Conservation (phyloP, 1,139 yeast species). For the Sugiyamaella pinicola region DNA sequence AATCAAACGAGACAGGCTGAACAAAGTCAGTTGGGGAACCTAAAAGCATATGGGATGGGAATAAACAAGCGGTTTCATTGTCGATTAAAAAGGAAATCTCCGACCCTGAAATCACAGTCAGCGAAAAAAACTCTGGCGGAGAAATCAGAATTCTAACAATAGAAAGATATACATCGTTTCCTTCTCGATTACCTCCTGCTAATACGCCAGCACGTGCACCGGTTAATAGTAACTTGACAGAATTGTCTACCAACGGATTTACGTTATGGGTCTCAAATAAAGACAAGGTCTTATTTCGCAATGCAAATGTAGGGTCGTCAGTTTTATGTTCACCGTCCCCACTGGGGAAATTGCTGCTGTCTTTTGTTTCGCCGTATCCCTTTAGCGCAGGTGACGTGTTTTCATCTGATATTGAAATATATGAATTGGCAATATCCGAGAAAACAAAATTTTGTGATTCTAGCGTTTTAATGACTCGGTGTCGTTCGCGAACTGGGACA, state of each 20-base stretch:
- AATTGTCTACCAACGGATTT: conserved; percentile 49
- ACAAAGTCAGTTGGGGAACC: conserved; percentile 62
- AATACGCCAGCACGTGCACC: conserved; percentile 16
- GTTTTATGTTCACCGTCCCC: background rate
- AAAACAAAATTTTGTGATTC: conserved; percentile 50
- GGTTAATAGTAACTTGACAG: conserved; percentile 54
- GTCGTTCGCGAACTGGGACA: conserved; percentile 52
- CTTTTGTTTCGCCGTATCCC: background rate
- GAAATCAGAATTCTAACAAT: conserved; percentile 36
- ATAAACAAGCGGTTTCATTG: conserved; percentile 40
- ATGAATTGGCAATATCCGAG: conserved; percentile 44
- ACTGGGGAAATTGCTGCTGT: background rate
- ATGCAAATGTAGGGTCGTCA: background rate
- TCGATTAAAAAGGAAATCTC: conserved; percentile 58
- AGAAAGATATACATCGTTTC: conserved; percentile 34
- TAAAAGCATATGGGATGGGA: conserved; percentile 46
- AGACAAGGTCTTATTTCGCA: conserved; percentile 43
- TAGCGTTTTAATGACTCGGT: conserved; percentile 51
- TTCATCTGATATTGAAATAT: conserved; percentile 25
- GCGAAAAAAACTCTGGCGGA: conserved; percentile 57
- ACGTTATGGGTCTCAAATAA: conserved; percentile 46
- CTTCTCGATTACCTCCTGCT: conserved; percentile 9
- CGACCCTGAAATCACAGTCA: conserved; percentile 55
- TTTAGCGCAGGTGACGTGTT: conserved; percentile 2
- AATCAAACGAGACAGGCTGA: conserved; percentile 60